Percentiles rank a stretch among this genome's conserved stretches.
phyloP scores from a whole-genome alignment of 352 stramenopile species.

The Pilasporangium apinafurcum region DNA sequence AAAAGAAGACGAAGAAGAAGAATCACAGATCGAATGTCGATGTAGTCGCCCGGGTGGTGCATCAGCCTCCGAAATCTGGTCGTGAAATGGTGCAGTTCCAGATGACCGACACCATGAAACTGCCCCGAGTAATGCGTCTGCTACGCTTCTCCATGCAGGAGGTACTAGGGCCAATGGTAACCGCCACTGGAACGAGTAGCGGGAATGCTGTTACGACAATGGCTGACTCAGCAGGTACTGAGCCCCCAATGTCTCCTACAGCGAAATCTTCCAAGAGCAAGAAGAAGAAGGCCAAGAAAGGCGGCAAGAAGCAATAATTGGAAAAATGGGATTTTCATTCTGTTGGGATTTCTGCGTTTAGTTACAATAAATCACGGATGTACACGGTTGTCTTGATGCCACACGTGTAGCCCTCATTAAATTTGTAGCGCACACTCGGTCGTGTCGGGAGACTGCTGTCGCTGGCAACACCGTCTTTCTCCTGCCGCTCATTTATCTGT shows the following conservation, averaged over 20 bases:
- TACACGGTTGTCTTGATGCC: constrained; percentile 87
- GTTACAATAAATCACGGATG: constrained; percentile 80
- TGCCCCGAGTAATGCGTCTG: constrained; percentile 40
- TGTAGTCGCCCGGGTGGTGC: constrained; percentile 43
- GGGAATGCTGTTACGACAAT: constrained; percentile 1
- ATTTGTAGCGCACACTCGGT: constrained; percentile 79
- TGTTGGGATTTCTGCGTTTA: neutral
- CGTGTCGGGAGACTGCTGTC: constrained; percentile 13
- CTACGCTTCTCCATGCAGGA: constrained; percentile 68
- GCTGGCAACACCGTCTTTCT: constrained; percentile 14
- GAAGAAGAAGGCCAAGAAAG: constrained; percentile 43
- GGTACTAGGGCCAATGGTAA: constrained; percentile 49
- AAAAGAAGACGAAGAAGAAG: constrained; percentile 14
- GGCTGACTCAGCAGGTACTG: constrained; percentile 1
- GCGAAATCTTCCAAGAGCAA: constrained; percentile 7
- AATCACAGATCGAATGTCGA: too few species aligned
- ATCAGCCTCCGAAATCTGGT: neutral
- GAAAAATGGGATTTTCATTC: neutral
- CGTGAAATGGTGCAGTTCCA: constrained; percentile 9
- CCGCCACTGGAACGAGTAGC: neutral
- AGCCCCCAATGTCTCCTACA: neutral
- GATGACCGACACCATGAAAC: constrained; percentile 6
- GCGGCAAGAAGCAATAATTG: constrained; percentile 21
- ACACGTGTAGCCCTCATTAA: constrained; percentile 88
- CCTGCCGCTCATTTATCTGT: constrained; percentile 30